Evolutionary conservation across 441 rosid species (phyloP).

Genomic region (Bruguiera hainesii): DNA sequence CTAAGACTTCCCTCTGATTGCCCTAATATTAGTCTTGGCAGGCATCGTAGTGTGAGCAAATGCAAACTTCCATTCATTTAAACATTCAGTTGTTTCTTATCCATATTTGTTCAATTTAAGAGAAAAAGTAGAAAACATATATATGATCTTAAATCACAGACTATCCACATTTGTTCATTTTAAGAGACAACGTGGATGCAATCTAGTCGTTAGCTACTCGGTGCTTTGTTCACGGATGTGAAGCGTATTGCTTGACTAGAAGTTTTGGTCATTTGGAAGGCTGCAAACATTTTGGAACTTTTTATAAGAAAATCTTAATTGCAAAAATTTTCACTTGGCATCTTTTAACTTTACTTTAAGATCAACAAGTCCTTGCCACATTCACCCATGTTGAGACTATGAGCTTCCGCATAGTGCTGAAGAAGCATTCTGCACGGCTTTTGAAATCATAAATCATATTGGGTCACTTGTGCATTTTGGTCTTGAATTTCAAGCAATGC

Average conservation of each 20-base stretch:
- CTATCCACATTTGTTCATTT: background rate
- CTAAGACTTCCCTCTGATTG: constrained; percentile 54
- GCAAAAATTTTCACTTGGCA: too few species aligned
- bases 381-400: background rate
- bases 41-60: constrained; percentile 48
- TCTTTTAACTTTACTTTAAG: too few species aligned
- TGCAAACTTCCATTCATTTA: constrained; percentile 57
- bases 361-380: background rate
- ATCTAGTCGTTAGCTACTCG: background rate
- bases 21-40: constrained; percentile 72
- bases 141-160: background rate
- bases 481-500: background rate
- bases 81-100: background rate
- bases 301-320: too few species aligned
- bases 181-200: background rate
- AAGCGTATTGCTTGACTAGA: too few species aligned
- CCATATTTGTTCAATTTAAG: background rate
- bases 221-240: too few species aligned
- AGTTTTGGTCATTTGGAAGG: too few species aligned
- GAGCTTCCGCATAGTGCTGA: background rate
- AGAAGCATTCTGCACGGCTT: background rate
- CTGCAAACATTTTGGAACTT: too few species aligned
- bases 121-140: background rate
- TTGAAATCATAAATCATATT: background rate
- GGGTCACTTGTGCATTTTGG: background rate